Conservation (phyloP, 805 yeast species). For the Lachancea waltii region DNA sequence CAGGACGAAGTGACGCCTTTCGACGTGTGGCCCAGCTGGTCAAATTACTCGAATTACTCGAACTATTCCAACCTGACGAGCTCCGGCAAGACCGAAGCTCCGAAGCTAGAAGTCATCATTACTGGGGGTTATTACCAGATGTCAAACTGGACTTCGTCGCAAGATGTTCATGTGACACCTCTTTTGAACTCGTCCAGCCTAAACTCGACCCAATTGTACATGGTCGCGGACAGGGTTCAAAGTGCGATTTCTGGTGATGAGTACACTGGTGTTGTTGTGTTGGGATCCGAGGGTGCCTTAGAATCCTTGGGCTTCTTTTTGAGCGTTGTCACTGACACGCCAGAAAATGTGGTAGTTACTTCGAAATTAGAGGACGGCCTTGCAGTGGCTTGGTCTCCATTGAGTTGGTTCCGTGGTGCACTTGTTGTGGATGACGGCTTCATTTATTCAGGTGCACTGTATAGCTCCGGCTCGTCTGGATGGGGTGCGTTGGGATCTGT, state of each 20-base stretch:
- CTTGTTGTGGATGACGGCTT: conserved; percentile 20
- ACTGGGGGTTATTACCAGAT: conserved; percentile 22
- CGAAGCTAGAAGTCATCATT: conserved; percentile 16
- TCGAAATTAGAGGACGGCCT: conserved; percentile 18
- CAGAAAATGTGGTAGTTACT: conserved; percentile 23
- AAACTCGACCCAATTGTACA: conserved; percentile 21
- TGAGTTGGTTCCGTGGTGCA: conserved; percentile 19
- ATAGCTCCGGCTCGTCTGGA: conserved; percentile 16
- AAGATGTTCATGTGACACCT: conserved; percentile 13
- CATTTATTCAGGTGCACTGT: conserved; percentile 25
- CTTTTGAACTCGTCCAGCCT: conserved; percentile 20
- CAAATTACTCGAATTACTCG: conserved; percentile 9
- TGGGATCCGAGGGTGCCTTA: conserved; percentile 18
- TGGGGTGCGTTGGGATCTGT: conserved; percentile 24
- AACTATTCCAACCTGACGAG: conserved; percentile 8
- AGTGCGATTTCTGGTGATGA: conserved; percentile 10
- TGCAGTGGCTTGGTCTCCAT: conserved; percentile 18
- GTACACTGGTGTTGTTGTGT: conserved; percentile 20
- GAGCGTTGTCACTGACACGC: conserved; percentile 18
- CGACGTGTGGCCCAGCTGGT: conserved; percentile 7
- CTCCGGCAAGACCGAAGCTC: conserved; percentile 7
- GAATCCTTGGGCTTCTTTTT: conserved; percentile 27
- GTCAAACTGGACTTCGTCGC: conserved; percentile 10
- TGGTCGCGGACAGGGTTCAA: conserved; percentile 15
- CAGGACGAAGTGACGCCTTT: neutral